Conservation (phyloP, 306 rosid genomes). For the Acacia acuminata region DNA sequence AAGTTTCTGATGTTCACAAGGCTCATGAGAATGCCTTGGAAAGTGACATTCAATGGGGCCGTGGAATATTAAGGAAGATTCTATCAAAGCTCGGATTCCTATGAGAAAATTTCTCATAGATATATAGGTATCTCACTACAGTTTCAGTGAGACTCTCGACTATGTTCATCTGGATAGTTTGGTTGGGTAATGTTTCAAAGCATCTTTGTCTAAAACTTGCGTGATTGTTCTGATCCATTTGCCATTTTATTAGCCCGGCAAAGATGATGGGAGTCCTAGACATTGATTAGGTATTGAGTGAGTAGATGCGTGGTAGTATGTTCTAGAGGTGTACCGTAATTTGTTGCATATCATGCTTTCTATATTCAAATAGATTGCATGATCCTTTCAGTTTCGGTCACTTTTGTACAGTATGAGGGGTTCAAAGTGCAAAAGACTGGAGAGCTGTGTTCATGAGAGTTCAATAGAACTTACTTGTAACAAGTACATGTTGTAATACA, state of each 20-base stretch:
- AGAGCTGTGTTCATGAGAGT: background rate
- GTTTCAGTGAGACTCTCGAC: background rate
- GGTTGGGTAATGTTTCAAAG: background rate
- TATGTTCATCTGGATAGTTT: background rate
- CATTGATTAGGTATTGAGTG: constrained; percentile 21
- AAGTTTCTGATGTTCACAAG: constrained; percentile 23
- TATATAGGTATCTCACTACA: background rate
- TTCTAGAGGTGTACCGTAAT: background rate
- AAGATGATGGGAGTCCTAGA: constrained; percentile 29
- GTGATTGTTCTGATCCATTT: constrained; percentile 34
- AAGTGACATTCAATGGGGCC: constrained; percentile 61
- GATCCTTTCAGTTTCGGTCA: constrained; percentile 32
- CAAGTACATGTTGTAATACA: constrained; percentile 17
- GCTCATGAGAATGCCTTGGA: constrained; percentile 33
- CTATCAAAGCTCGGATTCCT: constrained; percentile 48
- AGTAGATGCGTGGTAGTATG: background rate
- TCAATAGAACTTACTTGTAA: background rate
- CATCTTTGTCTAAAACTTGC: constrained; percentile 23
- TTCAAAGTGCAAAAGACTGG: background rate
- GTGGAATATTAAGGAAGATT: constrained; percentile 50
- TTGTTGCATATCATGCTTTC: constrained; percentile 7
- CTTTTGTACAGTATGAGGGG: constrained; percentile 22
- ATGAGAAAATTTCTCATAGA: background rate
- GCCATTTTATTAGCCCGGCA: constrained; percentile 37
- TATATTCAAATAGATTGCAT: background rate